Percentiles rank a stretch among this genome's conserved stretches.
Evolutionary conservation across 345 rosid species (phyloP).

Genomic region (Populus davidiana): DNA sequence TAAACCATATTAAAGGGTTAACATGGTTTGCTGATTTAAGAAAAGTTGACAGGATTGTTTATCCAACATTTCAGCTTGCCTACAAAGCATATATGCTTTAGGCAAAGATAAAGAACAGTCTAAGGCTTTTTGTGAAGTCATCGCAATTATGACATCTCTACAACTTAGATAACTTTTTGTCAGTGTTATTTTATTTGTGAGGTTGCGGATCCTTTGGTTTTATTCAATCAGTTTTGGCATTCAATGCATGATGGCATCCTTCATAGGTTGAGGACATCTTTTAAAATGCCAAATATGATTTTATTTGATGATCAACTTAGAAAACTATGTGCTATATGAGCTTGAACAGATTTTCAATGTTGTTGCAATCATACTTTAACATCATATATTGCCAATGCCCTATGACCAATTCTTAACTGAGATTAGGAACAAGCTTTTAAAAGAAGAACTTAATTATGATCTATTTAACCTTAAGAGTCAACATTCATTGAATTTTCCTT

Average conservation of each 20-base stretch:
- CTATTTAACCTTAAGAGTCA: background rate
- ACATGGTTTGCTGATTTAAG: background rate
- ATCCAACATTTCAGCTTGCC: background rate
- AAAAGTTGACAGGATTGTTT: background rate
- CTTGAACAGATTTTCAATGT: background rate
- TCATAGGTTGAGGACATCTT: background rate
- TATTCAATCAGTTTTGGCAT: background rate
- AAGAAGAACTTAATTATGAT: background rate
- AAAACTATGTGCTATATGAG: background rate
- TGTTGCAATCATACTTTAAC: background rate
- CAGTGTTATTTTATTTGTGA: background rate
- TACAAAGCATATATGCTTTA: background rate
- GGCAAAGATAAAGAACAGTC: background rate
- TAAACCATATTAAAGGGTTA: too few species aligned
- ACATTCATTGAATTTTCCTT: background rate
- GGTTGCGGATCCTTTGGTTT: background rate
- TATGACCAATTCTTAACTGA: background rate
- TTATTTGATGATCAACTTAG: background rate
- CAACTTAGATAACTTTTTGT: background rate
- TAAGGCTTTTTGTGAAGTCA: background rate
- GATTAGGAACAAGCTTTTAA: background rate
- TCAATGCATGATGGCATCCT: background rate
- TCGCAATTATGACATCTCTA: rapidly evolving
- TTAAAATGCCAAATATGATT: background rate
- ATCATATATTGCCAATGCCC: background rate